phyloP scores from a whole-genome alignment of 352 stramenopile species.

The Hyaloperonospora brassicae region DNA sequence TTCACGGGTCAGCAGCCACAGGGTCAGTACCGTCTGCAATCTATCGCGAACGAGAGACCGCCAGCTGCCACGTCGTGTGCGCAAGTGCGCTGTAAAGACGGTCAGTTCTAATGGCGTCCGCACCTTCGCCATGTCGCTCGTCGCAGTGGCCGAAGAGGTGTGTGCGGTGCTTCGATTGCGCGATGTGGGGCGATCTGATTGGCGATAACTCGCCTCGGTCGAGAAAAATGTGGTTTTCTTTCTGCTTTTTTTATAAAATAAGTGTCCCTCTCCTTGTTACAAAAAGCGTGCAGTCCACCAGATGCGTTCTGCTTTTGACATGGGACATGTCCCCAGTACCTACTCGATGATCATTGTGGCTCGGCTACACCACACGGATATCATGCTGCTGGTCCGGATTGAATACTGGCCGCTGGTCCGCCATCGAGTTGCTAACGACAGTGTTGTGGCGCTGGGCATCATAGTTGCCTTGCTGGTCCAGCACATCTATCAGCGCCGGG shows the following conservation, averaged over 20 bases:
- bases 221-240: not conserved
- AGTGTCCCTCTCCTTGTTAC: constrained; percentile 6
- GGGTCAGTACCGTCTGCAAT: constrained; percentile 1
- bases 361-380: constrained; percentile 33
- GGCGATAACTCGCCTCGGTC: constrained; percentile 25
- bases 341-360: not conserved
- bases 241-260: constrained; percentile 18
- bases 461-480: constrained; percentile 65
- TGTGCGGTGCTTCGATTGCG: not conserved
- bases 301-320: too few relatives aligned
- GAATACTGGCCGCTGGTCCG: constrained; percentile 41
- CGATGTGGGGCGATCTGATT: constrained; percentile 54
- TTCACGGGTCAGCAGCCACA: constrained; percentile 5
- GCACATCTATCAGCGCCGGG: constrained; percentile 62
- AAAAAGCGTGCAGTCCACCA: constrained; percentile 1
- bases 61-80: not conserved
- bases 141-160: constrained; percentile 15
- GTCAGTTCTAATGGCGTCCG: constrained; percentile 7
- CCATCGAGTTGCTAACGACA: constrained; percentile 38
- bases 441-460: constrained; percentile 41
- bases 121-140: constrained; percentile 57
- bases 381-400: constrained; percentile 41
- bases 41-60: not conserved
- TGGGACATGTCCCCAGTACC: too few relatives aligned
- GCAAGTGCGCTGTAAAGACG: not conserved